Base-by-base conservation (phyloP, 306 rosid species). In the Spatholobus suberectus region DNA sequence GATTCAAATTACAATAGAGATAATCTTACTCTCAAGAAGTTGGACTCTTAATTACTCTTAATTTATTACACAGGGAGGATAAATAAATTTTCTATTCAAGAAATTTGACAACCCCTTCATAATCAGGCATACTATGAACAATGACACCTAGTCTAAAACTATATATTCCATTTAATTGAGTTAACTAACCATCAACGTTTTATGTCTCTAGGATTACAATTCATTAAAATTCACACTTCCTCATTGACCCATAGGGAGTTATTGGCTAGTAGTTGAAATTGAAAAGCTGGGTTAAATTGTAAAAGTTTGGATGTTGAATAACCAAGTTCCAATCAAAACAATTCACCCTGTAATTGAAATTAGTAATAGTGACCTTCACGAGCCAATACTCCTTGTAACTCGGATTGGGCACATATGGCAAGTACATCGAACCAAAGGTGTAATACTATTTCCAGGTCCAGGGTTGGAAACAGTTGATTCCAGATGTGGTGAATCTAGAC, bases 381-480 rank as follows among this genome's bases (percentile, higher is more conserved):
- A 96, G 91, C 97, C 97, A 94, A 44, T 94, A 94, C 73, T 90
- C 89, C 82, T 84, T 79, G 91, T 94, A 80, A 94, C 82, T 81
- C 97, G 90, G 29, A 92, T 85, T 1, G 98, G 98, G 81, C 98
- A 94, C 97, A 90, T 91, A 81, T 94, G 98, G 26, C 85, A 49
- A 5, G 98, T 94, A 29, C 98, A 92, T 76, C 52, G 93, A 82
- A 94, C 93, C 84, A 89, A 68, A 82, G 98, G 96, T 1, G 82
- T 34, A 58, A 74, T 24, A 49, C 77, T 86, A 69, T 81, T 85
- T 59, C 77, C 83, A 55, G 80, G 68, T 59, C 75, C 83, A 55
- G 78, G 68, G 61, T 76, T 37, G 9, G 87, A 70, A 79, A 91
- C 92, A 58, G 88, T 91, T 6, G 94, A 90, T 12, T 84, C 86